Evolutionary conservation across 352 stramenopile species (phyloP).

Genomic region (Phytophthora pisi): DNA sequence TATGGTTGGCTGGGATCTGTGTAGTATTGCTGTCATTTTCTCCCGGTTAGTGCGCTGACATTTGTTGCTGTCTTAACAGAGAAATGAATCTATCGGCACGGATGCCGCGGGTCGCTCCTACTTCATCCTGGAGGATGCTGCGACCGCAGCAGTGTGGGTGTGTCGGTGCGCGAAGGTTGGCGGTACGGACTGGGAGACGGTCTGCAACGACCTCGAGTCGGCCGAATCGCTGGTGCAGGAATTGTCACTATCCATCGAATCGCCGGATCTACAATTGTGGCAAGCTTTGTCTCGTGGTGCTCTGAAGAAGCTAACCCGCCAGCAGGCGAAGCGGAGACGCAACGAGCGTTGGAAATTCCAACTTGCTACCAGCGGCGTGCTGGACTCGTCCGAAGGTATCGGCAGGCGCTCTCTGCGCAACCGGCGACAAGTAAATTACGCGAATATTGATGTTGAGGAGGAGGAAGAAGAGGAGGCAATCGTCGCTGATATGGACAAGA

Average conservation of each 20-base stretch:
- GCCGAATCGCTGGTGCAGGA: constrained; percentile 53
- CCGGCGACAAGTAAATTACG: constrained; percentile 58
- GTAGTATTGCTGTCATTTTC: background rate
- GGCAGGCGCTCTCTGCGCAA: constrained; percentile 52
- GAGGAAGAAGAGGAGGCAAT: constrained; percentile 38
- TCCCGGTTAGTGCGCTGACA: background rate
- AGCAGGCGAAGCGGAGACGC: constrained; percentile 51
- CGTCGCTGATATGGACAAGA: constrained; percentile 33
- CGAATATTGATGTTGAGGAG: constrained; percentile 40
- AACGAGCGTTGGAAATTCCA: constrained; percentile 48
- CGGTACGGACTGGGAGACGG: constrained; percentile 61
- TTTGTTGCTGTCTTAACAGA: constrained; percentile 31
- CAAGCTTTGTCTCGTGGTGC: constrained; percentile 43
- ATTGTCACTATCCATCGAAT: constrained; percentile 57
- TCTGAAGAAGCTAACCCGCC: constrained; percentile 57
- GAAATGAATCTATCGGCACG: constrained; percentile 50
- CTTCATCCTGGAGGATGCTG: constrained; percentile 67
- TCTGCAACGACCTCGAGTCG: constrained; percentile 59
- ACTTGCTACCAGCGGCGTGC: constrained; percentile 37
- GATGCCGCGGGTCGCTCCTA: constrained; percentile 60
- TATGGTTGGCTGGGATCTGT: constrained; percentile 31
- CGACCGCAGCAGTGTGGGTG: constrained; percentile 62
- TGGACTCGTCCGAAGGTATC: constrained; percentile 37
- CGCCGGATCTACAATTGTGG: constrained; percentile 62
- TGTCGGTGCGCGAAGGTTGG: constrained; percentile 53